Base-by-base conservation (phyloP, 106 monocot species). In the Allium fistulosum region DNA sequence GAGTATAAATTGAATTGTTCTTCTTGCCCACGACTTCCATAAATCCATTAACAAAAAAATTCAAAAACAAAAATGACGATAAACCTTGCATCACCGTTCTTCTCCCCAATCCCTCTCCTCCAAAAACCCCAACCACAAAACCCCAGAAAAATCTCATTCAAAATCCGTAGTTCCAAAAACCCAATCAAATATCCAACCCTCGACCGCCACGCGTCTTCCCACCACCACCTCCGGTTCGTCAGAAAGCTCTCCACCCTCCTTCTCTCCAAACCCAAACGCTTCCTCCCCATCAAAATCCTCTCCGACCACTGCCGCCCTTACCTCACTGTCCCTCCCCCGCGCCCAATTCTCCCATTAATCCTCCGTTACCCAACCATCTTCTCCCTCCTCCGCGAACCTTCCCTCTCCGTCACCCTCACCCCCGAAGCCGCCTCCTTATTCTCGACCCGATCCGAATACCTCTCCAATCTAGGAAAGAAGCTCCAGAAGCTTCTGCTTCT, bases 251-350 rank as follows among this genome's bases (percentile, higher is more conserved):
- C 63, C 9, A 87, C 80, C 49, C 86, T 97, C 46, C 91, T 97
- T 67, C 97, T 97, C 62, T 92, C 97, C 68, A 97, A 97, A 58
- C 87, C 89, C 52, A 86, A 80, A n/a, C 84, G 72, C 74, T 97
- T 92, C 82, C 84, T 97, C 69, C 92, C 97, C 48, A 82, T 89
- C 70, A 79, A 72, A 55, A 49, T 92, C 73, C 97, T 97, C 82
- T 51, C 51, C 67, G 37, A 37, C 5, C 92, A 87, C 74, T 92
- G 92, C 83, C 86, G 81, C 49, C 53, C 57, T 77, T 87, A 84
- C 84, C 92, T 92, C 56, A 65, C 66, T 73, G 72, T 83, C 55
- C 75, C 80, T 53, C 81, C 71, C 62, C 26, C 59, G 76, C 80
- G 84, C 53, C 74, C 92, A 53, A 76, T 92, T 66, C 64, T 92